Percentiles rank a stretch among this genome's conserved stretches.
These are phyloP conservation scores for Haplosporangium sp. DNA, from an alignment of 371 early-diverging fungal genomes.

Conservation along the genomic window DNA sequence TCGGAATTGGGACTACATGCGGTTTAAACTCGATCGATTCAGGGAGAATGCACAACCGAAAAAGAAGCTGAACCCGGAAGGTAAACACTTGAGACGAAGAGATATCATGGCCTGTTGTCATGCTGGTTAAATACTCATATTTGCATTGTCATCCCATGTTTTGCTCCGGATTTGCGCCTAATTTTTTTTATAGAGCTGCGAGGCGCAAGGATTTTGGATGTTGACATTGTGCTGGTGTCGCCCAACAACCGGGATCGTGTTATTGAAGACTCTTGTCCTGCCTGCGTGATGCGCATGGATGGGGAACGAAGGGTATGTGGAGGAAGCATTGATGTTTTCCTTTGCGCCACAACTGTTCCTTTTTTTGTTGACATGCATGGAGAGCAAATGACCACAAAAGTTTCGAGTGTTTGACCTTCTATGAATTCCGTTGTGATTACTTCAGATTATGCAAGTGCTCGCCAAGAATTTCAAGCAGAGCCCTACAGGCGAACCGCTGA, in stretches of 20 bases:
- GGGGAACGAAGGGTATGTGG: constrained; percentile 27
- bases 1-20: constrained; percentile 48
- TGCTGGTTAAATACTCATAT: background rate
- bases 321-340: too few relatives aligned
- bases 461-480: constrained; percentile 52
- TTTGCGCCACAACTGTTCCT: too few relatives aligned
- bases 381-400: background rate
- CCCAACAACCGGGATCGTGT: constrained; percentile 43
- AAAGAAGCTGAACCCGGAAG: constrained; percentile 47
- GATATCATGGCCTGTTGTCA: background rate
- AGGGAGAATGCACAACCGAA: constrained; percentile 48
- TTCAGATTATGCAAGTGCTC: constrained; percentile 53
- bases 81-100: constrained; percentile 4
- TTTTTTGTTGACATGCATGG: background rate
- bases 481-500: constrained; percentile 44
- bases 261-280: constrained; percentile 53
- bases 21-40: constrained; percentile 40
- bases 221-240: constrained; percentile 42
- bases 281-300: constrained; percentile 55
- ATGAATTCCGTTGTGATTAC: background rate
- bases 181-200: constrained; percentile 26
- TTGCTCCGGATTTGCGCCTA: background rate
- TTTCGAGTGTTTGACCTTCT: background rate
- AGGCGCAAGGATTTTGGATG: constrained; percentile 47
- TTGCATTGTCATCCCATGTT: background rate